Evolutionary conservation across 23 red algal species (phyloP), one percentile per base, ranked within the genome.

Genomic region (Agarophyton chilense): DNA sequence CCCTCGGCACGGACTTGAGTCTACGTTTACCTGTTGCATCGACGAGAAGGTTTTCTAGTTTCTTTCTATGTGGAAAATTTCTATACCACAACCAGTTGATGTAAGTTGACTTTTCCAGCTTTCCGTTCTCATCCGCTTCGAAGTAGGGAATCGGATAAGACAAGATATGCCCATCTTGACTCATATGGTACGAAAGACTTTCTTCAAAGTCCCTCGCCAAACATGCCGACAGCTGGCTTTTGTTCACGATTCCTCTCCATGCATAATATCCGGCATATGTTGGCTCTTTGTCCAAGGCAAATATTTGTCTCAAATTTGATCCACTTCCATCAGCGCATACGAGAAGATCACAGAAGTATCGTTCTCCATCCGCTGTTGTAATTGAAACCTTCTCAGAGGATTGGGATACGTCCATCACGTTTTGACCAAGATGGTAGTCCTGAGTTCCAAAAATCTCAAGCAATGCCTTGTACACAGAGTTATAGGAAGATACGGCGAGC

Each of bases 31-130:
- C 57, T 35, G 57, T 46, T 45, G 19, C 21, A 50, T 84, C 81
- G 10, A 62, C 40, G 18, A 84, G 45, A 46, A 84, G 61, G 9
- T 38, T 44, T 9, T 72, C 29, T 60, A 71, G 41, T 24, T 46
- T 0, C 43, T 84, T 25, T 28, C 24, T 45, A 28, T 38, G 19
- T 21, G 81, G 44, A 16, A 64, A 36, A 36, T 84, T 84, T 60
- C 81, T 60, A 67, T 84, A 84, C 81, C 81, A 84, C 32, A 84
- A 46, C 81, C 81, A 84, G 40, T 84, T 84, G 9, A 84, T 53
- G 43, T 84, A 84, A n/a, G 65, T 72, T 72, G 65, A 72, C 65
- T 13, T 72, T 1, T 72, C 62, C 21, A 42, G 39, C 13, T 63
- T 47, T 17, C 47, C 58, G n/a, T 84, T 53, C 7, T 47, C 38